These are phyloP conservation scores for Ascosphaera apis DNA, from an alignment of 2,329 filamentous ascomycete species.

Conservation along the genomic window DNA sequence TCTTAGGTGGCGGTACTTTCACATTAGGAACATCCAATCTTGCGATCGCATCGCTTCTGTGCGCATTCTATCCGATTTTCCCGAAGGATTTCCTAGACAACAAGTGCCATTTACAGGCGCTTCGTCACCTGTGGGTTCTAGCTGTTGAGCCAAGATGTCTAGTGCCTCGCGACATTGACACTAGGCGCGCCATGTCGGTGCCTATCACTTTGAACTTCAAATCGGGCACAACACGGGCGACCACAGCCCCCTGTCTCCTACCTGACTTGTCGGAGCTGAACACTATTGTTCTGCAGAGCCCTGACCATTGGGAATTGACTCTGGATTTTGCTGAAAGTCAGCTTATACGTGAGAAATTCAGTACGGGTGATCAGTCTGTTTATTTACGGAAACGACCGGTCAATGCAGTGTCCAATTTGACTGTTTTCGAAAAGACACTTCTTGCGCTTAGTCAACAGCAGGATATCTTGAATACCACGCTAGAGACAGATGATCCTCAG, in stretches of 20 bases:
- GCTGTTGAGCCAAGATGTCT: slow-evolving; percentile 78
- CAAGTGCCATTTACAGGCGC: slow-evolving; percentile 79
- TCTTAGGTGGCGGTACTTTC: slow-evolving; percentile 76
- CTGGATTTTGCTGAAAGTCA: slow-evolving; percentile 48
- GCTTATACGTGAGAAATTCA: slow-evolving; percentile 40
- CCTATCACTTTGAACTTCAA: slow-evolving; percentile 43
- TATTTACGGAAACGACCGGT: slow-evolving; percentile 48
- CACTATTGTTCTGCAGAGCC: slow-evolving; percentile 18
- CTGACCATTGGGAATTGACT: slow-evolving; percentile 59
- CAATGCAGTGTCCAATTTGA: slow-evolving; percentile 34
- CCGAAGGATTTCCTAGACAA: slow-evolving; percentile 81
- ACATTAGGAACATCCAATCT: slow-evolving; percentile 78
- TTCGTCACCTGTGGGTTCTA: slow-evolving; percentile 92
- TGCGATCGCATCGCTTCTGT: slow-evolving; percentile 63
- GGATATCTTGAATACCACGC: slow-evolving; percentile 13
- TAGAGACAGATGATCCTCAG: slow-evolving; percentile 1
- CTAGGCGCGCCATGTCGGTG: slow-evolving; percentile 52
- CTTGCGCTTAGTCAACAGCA: slow-evolving; percentile 44
- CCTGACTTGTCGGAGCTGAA: slow-evolving; percentile 19
- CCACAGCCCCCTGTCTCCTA: slow-evolving; percentile 34
- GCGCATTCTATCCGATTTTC: slow-evolving; percentile 86
- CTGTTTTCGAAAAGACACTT: slow-evolving; percentile 50
- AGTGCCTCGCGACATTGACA: slow-evolving; percentile 67
- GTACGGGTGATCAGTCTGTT: slow-evolving; percentile 41
- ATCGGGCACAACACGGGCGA: slow-evolving; percentile 12